Evolutionary conservation across 345 rosid genomes (phyloP), one percentile per base, ranked within the genome.

Genomic region (Lepidium sativum): DNA sequence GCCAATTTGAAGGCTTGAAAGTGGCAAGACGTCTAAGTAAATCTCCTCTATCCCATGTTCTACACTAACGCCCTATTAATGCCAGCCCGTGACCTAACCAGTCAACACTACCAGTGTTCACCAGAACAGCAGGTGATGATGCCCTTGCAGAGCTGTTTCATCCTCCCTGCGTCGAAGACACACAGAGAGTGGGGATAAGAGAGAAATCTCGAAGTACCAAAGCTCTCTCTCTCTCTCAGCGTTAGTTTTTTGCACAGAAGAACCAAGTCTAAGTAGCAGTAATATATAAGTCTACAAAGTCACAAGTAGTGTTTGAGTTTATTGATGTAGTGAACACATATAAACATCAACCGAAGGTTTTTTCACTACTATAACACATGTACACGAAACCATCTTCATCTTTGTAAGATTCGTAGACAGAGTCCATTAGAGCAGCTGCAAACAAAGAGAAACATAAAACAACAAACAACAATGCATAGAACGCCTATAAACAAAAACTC

Each of bases 1-100:
- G 80, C 99, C 97, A 95, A 79, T 90, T 84, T 3, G 83, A 73
- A 45, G 97, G 99, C 78, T 81, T 85, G 78, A 95, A 95, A 40
- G 97, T 95, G 60, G 99, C 90, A 73, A 95, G 79, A 6, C 97
- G 97, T 79, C 97, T 77, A 37, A 95, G 81, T 57, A 95, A 77
- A 75, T 95, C 97, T 55, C 91, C 97, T 79, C 96, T 79, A 68
- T 95, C 97, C 97, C 99, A 95, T 20, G 99, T 96, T 60, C 96
- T 84, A 77, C 95, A 95, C 2, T 97, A 84, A 43, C 78, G 78
- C 63, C 79, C 82, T 4, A 87, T 77, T 15, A 87, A 79, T 32
- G 88, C 85, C 53, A 80, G 78, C 9, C 83, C 92, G 45, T 79
- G 87, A 54, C 87, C 84, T 54, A 86, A 72, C 90, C 95, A 85